A percentile compares a stretch with the other conserved stretches of the same genome.
Conservation (phyloP, 2,329 filamentous ascomycete genomes). For the Colletotrichum lupini region DNA sequence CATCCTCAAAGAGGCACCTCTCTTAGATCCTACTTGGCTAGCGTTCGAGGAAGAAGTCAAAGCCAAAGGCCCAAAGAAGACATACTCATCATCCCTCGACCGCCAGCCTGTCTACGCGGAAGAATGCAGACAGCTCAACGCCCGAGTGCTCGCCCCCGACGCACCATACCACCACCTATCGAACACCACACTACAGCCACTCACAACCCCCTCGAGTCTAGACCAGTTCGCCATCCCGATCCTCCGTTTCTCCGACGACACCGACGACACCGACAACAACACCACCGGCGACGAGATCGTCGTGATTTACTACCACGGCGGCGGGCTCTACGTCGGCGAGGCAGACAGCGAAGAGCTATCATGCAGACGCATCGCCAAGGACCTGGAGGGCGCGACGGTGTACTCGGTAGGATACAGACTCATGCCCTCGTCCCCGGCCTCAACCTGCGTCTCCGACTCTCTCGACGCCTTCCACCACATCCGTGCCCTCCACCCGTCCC, state of each 20-base stretch:
- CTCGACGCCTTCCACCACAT: conserved; percentile 48
- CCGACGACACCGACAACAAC: too few relatives aligned
- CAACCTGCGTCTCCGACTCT: conserved; percentile 55
- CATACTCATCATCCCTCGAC: conserved; percentile 41
- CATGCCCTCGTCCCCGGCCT: conserved; percentile 51
- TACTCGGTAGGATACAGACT: conserved; percentile 60
- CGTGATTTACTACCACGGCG: conserved; percentile 61
- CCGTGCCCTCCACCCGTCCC: conserved; percentile 14
- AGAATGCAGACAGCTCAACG: conserved; percentile 51
- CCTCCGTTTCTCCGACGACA: conserved; percentile 33
- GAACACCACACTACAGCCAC: conserved; percentile 43
- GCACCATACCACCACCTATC: conserved; percentile 50
- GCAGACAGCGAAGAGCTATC: conserved; percentile 61
- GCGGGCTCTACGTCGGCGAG: conserved; percentile 58
- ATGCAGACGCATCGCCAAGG: conserved; percentile 54
- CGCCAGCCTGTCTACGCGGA: conserved; percentile 54
- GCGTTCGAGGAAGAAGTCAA: conserved; percentile 47
- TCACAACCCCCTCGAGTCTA: conserved; percentile 45
- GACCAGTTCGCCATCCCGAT: conserved; percentile 50
- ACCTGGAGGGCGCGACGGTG: conserved; percentile 44
- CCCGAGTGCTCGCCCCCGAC: conserved; percentile 47
- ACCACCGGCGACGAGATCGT: conserved; percentile 38
- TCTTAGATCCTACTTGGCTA: conserved; percentile 53
- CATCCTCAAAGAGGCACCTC: conserved; percentile 41
- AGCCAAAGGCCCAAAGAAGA: conserved; percentile 41